Conservation (phyloP, 2,329 filamentous ascomycete species). For the Talaromyces sp. region DNA sequence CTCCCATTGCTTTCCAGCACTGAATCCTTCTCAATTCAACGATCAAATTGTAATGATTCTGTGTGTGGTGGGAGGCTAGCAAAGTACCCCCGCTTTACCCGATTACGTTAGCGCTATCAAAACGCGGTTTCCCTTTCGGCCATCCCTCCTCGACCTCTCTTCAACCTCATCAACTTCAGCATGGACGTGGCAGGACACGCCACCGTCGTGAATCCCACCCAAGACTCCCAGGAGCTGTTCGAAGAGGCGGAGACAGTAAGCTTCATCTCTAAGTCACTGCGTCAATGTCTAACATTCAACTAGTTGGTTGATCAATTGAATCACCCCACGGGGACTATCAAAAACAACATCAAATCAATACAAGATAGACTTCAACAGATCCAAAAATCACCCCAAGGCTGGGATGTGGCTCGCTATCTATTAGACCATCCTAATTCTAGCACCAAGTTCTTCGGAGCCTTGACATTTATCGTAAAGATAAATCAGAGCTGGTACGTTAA, state of each 20-base stretch:
- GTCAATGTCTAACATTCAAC: conserved; percentile 8
- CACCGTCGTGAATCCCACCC: conserved; percentile 23
- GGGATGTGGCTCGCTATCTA: conserved; percentile 77
- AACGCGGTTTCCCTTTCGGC: conserved; percentile 4
- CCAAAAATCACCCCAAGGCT: conserved; percentile 76
- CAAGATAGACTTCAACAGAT: conserved; percentile 75
- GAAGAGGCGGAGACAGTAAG: conserved; percentile 30
- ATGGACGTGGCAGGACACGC: conserved; percentile 28
- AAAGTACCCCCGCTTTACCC: conserved; percentile 13
- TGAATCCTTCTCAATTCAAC: neutral
- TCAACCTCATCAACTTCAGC: conserved; percentile 4
- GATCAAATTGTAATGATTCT: neutral
- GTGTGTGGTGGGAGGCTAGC: neutral
- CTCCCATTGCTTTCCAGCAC: neutral
- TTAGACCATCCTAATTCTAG: conserved; percentile 67
- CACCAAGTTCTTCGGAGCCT: conserved; percentile 84
- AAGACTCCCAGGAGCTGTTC: conserved; percentile 27
- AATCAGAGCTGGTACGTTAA: conserved; percentile 73
- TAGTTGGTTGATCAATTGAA: conserved; percentile 43
- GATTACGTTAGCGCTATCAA: conserved; percentile 21
- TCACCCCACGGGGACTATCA: conserved; percentile 44
- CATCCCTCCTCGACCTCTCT: neutral
- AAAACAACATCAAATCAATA: conserved; percentile 46
- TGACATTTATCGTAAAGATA: conserved; percentile 91
- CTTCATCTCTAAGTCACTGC: neutral